Conservation (phyloP, 768 basidiomycete genomes). For the Podaxis carcinomalis region DNA sequence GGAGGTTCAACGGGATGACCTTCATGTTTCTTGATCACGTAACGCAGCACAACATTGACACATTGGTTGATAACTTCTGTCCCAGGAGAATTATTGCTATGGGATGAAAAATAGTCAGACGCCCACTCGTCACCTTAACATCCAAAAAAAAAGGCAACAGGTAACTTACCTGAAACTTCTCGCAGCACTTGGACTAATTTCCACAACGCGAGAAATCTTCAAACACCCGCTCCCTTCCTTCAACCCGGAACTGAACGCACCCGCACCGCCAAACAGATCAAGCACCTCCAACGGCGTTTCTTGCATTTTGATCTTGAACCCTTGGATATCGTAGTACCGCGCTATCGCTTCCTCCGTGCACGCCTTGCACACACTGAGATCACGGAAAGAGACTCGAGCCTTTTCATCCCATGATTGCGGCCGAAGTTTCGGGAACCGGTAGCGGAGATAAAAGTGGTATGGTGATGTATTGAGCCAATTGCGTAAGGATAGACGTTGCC, state of each 20-base stretch:
- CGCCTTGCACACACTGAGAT: constrained; percentile 40
- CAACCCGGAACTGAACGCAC: constrained; percentile 62
- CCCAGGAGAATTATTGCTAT: constrained; percentile 48
- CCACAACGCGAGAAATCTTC: constrained; percentile 60
- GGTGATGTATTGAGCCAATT: constrained; percentile 51
- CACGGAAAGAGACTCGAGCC: constrained; percentile 24
- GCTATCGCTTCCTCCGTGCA: constrained; percentile 36
- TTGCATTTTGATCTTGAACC: constrained; percentile 29
- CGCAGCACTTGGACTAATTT: constrained; percentile 75
- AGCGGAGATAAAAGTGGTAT: constrained; percentile 55
- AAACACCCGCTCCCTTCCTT: constrained; percentile 48
- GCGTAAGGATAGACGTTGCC: constrained; percentile 23
- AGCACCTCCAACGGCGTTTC: constrained; percentile 27
- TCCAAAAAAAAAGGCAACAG: background rate
- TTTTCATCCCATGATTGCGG: constrained; percentile 34
- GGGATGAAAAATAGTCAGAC: background rate
- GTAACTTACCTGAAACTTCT: constrained; percentile 52
- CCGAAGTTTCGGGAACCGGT: constrained; percentile 39
- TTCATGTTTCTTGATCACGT: constrained; percentile 49
- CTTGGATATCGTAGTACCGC: constrained; percentile 21
- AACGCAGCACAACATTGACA: constrained; percentile 56
- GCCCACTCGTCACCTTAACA: background rate
- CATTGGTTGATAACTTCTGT: constrained; percentile 67
- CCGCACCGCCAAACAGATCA: constrained; percentile 50
- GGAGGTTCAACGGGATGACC: constrained; percentile 38